These are phyloP conservation scores for Xylariaceae sp. DNA, from an alignment of 2,329 filamentous ascomycete species.

Conservation along the genomic window DNA sequence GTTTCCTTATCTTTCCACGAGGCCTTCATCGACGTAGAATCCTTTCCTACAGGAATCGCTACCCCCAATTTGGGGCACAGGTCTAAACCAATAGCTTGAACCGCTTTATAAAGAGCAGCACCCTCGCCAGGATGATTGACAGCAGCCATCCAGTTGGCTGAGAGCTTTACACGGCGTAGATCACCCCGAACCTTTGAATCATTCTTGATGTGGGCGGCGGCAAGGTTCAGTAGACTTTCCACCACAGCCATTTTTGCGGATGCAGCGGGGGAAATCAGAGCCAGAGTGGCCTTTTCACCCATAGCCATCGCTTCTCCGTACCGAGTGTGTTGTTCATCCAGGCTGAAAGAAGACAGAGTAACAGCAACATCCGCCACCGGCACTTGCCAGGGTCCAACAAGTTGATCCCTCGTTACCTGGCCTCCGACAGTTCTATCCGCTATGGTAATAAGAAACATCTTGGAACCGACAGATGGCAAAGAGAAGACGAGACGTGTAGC, in stretches of 20 bases:
- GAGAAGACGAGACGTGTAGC: constrained; percentile 78
- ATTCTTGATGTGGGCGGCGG: constrained; percentile 56
- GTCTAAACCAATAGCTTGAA: constrained; percentile 87
- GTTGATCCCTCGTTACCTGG: constrained; percentile 82
- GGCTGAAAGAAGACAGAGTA: constrained; percentile 73
- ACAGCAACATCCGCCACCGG: constrained; percentile 93
- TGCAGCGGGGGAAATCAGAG: constrained; percentile 81
- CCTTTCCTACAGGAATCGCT: constrained; percentile 93
- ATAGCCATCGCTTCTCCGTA: constrained; percentile 93
- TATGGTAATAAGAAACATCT: constrained; percentile 95
- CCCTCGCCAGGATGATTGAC: constrained; percentile 89
- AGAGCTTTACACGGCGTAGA: constrained; percentile 76
- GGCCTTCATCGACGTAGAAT: constrained; percentile 98
- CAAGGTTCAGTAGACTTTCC: constrained; percentile 89
- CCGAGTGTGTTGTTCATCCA: constrained; percentile 62
- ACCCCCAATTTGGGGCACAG: constrained; percentile 87
- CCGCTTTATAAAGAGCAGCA: constrained; percentile 87
- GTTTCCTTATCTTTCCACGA: constrained; percentile 75
- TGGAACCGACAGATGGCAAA: constrained; percentile 89
- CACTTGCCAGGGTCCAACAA: constrained; percentile 94
- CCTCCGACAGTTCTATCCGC: constrained; percentile 90
- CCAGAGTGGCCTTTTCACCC: constrained; percentile 50
- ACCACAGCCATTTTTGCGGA: constrained; percentile 96
- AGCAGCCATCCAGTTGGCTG: constrained; percentile 99
- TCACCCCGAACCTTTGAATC: constrained; percentile 51